Percentiles rank a stretch among this genome's conserved stretches.
Evolutionary conservation across 179 eudicot species (phyloP).

Genomic region (Gypsophila paniculata): DNA sequence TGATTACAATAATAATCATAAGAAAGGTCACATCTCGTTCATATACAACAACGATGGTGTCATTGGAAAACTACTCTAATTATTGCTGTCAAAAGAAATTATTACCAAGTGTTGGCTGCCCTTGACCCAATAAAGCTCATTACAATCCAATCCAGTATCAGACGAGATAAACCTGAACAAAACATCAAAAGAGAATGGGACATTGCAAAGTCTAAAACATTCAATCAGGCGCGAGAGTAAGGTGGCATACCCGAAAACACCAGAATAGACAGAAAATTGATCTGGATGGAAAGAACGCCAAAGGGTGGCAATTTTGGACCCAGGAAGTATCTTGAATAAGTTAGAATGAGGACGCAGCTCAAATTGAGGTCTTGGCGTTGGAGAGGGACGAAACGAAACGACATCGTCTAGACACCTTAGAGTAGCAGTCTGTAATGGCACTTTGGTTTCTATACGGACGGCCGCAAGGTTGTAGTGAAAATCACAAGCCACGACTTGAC

Average conservation of each 20-base stretch:
- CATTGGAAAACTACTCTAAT: too few relatives aligned
- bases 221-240: neutral
- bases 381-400: neutral
- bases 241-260: neutral
- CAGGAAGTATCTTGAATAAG: slow-evolving; percentile 7
- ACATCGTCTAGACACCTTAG: neutral
- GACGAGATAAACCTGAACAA: neutral
- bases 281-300: neutral
- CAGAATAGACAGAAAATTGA: neutral
- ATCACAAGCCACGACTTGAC: too few relatives aligned
- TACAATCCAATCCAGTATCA: neutral
- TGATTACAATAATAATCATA: too few relatives aligned
- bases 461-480: too few relatives aligned
- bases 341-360: slow-evolving; percentile 6
- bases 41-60: neutral
- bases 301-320: slow-evolving; percentile 7
- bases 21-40: neutral
- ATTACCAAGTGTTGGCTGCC: neutral
- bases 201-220: neutral
- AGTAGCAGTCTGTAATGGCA: slow-evolving; percentile 3
- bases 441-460: too few relatives aligned
- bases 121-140: neutral
- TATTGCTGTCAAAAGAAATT: too few relatives aligned
- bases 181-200: neutral
- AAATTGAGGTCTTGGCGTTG: neutral